phyloP scores from a whole-genome alignment of 192 early-diverging fungal genomes.

The Gonapodya prolifera region DNA sequence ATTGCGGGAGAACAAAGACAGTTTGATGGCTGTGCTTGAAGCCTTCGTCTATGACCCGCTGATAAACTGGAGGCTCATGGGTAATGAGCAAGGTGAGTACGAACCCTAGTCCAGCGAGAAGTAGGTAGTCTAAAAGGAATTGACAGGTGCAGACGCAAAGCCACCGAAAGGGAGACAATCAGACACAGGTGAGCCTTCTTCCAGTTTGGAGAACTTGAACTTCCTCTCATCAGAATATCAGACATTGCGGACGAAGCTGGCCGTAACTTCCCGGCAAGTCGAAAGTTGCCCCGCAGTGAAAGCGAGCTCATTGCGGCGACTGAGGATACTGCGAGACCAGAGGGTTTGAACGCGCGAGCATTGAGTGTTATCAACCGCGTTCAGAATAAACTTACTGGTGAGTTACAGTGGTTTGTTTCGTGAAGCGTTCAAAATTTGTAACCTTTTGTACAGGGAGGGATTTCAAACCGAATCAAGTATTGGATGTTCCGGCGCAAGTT shows the following conservation, averaged over 20 bases:
- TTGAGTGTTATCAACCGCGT: constrained; percentile 77
- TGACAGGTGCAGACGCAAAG: background rate
- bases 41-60: constrained; percentile 96
- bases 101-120: constrained; percentile 12
- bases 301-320: constrained; percentile 28
- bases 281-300: constrained; percentile 35
- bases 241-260: background rate
- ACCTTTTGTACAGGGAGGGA: constrained; percentile 51
- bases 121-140: background rate
- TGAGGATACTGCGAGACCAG: constrained; percentile 11
- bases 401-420: background rate
- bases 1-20: constrained; percentile 85
- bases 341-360: constrained; percentile 63
- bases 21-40: constrained; percentile 94
- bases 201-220: background rate
- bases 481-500: constrained; percentile 78
- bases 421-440: background rate
- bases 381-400: constrained; percentile 80
- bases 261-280: constrained; percentile 23
- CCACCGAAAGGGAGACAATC: constrained; percentile 4
- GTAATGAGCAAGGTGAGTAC: constrained; percentile 25
- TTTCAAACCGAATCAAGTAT: constrained; percentile 63
- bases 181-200: background rate
- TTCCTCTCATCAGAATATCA: background rate
- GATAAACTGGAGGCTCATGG: constrained; percentile 76